Evolutionary conservation across 139 green algal species (phyloP).

Genomic region (Microglena sp.): DNA sequence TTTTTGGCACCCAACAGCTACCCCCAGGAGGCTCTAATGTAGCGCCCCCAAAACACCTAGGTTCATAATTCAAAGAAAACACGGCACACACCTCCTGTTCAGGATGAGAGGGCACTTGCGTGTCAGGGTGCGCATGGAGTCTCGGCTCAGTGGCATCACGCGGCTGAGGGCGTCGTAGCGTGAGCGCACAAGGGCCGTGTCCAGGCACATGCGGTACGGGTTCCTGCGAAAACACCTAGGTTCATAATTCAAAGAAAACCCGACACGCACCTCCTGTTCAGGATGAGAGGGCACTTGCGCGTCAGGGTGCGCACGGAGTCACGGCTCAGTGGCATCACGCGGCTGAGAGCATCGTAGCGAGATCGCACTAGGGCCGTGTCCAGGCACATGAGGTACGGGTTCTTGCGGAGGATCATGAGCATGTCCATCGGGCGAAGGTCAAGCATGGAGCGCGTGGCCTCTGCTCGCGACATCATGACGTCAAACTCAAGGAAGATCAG

Average conservation of each 20-base stretch:
- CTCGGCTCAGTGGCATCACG: conserved; percentile 11
- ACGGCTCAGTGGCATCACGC: conserved; percentile 12
- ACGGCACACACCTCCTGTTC: background rate
- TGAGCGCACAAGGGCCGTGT: conserved; percentile 2
- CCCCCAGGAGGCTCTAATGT: conserved; percentile 21
- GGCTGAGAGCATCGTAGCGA: conserved; percentile 24
- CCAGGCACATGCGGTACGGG: conserved; percentile 26
- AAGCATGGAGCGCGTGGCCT: conserved; percentile 18
- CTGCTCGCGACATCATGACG: conserved; percentile 10
- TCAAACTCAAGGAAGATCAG: background rate
- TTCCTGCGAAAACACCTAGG: conserved; percentile 28
- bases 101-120: conserved; percentile 9
- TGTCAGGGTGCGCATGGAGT: conserved; percentile 8
- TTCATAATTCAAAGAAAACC: background rate
- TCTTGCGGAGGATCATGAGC: conserved; percentile 34
- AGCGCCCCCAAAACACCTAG: no score
- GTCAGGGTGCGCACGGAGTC: background rate
- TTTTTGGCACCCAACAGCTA: no score
- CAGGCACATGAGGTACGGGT: conserved; percentile 30
- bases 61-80: no score
- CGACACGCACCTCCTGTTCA: background rate
- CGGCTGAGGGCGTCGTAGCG: conserved; percentile 23
- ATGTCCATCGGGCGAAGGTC: conserved; percentile 20
- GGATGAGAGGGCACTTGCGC: conserved; percentile 6
- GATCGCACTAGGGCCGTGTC: conserved; percentile 4